A percentile compares a stretch with the other conserved stretches of the same genome.
Conservation (phyloP, 2,329 filamentous ascomycete species). For the Dichotomopilus funicola region DNA sequence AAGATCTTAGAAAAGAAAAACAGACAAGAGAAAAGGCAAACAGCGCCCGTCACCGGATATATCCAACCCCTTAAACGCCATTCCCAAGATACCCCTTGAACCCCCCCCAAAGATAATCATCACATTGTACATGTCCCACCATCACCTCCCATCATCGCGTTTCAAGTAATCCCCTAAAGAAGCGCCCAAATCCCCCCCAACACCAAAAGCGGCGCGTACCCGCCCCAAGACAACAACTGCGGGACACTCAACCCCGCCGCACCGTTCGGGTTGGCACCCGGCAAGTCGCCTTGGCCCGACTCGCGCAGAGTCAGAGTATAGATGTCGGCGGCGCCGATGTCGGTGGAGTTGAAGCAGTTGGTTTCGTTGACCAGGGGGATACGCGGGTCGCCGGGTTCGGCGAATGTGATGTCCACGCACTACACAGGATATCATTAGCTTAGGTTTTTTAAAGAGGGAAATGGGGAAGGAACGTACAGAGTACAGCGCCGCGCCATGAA, state of each 20-base stretch:
- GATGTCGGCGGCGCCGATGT: constrained; percentile 69
- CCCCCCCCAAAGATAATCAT: neutral
- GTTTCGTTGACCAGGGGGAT: constrained; percentile 66
- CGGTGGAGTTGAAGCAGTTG: constrained; percentile 84
- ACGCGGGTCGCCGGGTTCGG: constrained; percentile 61
- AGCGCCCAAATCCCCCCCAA: constrained; percentile 34
- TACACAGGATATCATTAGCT: constrained; percentile 30
- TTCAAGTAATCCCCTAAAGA: constrained; percentile 22
- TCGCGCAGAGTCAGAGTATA: constrained; percentile 58
- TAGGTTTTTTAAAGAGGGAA: neutral
- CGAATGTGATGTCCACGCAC: constrained; percentile 95
- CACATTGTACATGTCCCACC: neutral
- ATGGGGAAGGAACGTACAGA: constrained; percentile 54
- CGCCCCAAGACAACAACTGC: constrained; percentile 27
- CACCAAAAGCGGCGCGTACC: constrained; percentile 38
- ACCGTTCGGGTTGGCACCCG: constrained; percentile 27
- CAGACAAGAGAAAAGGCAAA: neutral
- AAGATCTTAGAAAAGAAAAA: neutral
- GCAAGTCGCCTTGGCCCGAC: constrained; percentile 31
- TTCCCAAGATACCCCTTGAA: neutral
- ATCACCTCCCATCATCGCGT: neutral
- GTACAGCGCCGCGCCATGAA: constrained; percentile 77
- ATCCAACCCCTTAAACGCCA: constrained; percentile 1
- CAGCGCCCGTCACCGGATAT: neutral
- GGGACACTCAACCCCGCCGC: constrained; percentile 16